These are phyloP conservation scores for Vanrija sp. DNA, from an alignment of 1,284 basidiomycete species.

Conservation along the genomic window DNA sequence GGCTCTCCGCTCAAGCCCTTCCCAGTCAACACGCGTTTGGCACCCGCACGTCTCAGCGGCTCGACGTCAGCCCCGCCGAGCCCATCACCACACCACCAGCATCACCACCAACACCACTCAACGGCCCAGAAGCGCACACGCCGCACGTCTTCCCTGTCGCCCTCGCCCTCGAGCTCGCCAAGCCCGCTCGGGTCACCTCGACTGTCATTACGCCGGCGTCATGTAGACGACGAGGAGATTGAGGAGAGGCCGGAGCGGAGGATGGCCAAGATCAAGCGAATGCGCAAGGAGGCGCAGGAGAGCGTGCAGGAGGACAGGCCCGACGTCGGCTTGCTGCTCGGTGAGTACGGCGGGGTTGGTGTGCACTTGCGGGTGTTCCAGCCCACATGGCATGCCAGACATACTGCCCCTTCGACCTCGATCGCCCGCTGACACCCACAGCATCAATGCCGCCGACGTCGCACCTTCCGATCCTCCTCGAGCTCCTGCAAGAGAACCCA, in stretches of 20 bases:
- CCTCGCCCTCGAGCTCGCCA: conserved; percentile 25
- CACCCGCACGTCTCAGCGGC: neutral
- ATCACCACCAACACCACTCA: too few relatives aligned
- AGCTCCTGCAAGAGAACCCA: conserved; percentile 35
- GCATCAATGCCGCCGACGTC: conserved; percentile 39
- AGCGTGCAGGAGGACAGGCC: conserved; percentile 18
- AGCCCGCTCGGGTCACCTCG: conserved; percentile 11
- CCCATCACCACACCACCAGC: conserved; percentile 7
- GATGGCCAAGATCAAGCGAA: conserved; percentile 25
- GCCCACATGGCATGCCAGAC: too few relatives aligned
- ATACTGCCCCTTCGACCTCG: neutral
- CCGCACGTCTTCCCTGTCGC: conserved; percentile 18
- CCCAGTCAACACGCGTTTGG: neutral
- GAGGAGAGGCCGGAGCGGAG: conserved; percentile 9
- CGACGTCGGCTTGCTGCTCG: conserved; percentile 41
- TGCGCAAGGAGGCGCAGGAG: conserved; percentile 17
- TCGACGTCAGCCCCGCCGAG: conserved; percentile 13
- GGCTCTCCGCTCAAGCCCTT: conserved; percentile 6
- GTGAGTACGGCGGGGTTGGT: conserved; percentile 18
- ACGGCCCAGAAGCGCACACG: conserved; percentile 17
- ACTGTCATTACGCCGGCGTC: conserved; percentile 9
- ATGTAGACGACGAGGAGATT: conserved; percentile 15
- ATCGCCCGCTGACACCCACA: conserved; percentile 1
- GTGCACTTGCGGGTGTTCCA: neutral
- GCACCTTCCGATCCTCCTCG: conserved; percentile 40